Percentiles rank a stretch among this genome's conserved stretches.
Conservation (phyloP, 305 asterid species). For the Solanum hybrid region DNA sequence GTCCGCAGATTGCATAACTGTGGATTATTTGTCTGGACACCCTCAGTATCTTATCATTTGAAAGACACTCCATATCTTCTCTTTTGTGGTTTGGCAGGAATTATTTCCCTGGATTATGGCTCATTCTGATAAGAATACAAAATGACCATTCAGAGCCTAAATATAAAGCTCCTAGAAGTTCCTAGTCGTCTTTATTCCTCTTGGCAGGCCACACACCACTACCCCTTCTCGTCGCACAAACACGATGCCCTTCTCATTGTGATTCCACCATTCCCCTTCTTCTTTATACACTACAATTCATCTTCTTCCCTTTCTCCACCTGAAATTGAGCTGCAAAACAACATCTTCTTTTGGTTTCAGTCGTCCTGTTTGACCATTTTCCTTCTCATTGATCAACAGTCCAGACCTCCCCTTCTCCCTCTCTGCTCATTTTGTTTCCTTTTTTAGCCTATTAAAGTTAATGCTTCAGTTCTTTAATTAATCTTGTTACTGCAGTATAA, state of each 20-base stretch:
- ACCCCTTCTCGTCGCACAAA: background rate
- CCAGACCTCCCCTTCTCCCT: background rate
- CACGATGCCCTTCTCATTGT: background rate
- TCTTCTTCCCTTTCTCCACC: background rate
- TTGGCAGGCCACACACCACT: background rate
- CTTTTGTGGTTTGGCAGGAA: background rate
- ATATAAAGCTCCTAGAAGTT: background rate
- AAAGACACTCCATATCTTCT: background rate
- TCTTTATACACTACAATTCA: background rate
- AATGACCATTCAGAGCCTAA: background rate
- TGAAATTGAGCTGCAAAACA: background rate
- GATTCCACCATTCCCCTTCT: background rate
- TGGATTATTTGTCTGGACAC: background rate
- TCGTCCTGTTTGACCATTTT: background rate
- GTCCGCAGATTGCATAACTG: background rate
- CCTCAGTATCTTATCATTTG: background rate
- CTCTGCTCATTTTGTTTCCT: background rate
- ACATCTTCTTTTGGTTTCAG: background rate
- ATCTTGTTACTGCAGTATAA: background rate
- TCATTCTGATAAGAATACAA: background rate
- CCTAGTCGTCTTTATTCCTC: background rate
- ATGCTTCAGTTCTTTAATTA: background rate
- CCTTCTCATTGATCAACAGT: background rate
- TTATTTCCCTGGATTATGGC: background rate
- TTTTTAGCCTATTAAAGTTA: background rate